Evolutionary conservation across 352 stramenopile genomes (phyloP), one percentile per base, ranked within the genome.

Genomic region (Stephanocyclus meneghinianus): DNA sequence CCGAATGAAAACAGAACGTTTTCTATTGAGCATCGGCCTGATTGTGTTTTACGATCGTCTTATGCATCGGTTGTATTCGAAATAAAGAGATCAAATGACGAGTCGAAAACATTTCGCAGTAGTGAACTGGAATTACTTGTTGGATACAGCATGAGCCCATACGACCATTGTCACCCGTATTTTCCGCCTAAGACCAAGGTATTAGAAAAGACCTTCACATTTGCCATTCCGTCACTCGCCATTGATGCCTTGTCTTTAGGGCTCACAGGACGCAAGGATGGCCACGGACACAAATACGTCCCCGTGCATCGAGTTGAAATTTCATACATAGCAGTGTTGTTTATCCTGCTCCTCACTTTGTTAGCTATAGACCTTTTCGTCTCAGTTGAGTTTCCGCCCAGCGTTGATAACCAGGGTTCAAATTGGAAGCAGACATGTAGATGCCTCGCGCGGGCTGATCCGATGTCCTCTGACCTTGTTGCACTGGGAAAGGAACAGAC

Each of bases 401-500:
- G 29, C 18, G 57, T 47, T 50, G 57, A 57, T 42, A 68, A 78
- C 29, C 68, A 47, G 40, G 78, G 45, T 47, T 53, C 70, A 0
- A 85, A 65, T 61, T 94, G 90, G 90, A 85, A 85, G 47, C 72
- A 84, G 15, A 84, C 88, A 30, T 91, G 88, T 68, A 65, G 90
- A 68, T 93, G 87, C 50, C 76, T 94, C 44, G 75, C 90, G 68
- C 69, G 87, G 55, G 75, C 82, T 47, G 87, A 93, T 61, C 88
- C 90, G 15, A 84, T 78, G 13, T 89, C 88, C 1, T 62, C 74
- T 15, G 90, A 93, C 59, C 70, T 94, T 16, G 65, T 91, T 71
- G 73, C 80, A 32, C 60, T 93, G 40, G 82, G 87, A n/a, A 84
- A 86, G 69, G 90, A 93, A 63, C 90, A 94, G 73, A 90, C 83